These are phyloP conservation scores for Cryphonectria japonica DNA, from an alignment of 2,329 filamentous ascomycete species.

Conservation along the genomic window DNA sequence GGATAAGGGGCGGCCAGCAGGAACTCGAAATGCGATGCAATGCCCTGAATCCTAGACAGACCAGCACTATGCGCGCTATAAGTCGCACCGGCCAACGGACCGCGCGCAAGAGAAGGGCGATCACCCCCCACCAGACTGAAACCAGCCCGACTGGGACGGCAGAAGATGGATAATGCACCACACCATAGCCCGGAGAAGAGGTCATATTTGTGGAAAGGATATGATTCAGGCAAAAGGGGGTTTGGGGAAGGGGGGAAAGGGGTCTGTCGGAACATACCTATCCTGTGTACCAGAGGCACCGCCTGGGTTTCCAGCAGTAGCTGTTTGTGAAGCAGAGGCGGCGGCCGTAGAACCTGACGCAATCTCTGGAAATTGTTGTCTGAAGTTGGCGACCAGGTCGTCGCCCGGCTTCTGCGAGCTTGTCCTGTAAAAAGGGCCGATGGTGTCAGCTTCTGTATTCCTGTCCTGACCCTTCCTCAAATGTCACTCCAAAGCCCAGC, in stretches of 20 bases:
- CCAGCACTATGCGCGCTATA: not conserved
- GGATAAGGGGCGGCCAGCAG: not conserved
- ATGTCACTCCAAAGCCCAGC: not conserved
- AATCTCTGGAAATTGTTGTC: conserved; percentile 77
- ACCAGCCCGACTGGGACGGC: conserved; percentile 12
- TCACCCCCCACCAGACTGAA: conserved; percentile 12
- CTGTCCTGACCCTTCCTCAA: not conserved
- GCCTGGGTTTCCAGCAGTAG: conserved; percentile 39
- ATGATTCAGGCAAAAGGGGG: not conserved
- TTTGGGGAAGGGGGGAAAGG: not conserved
- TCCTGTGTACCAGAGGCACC: conserved; percentile 37
- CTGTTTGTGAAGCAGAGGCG: conserved; percentile 43
- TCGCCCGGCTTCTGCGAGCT: conserved; percentile 85
- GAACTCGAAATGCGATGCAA: not conserved
- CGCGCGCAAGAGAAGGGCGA: conserved; percentile 5
- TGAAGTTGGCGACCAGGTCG: conserved; percentile 82
- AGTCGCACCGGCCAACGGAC: conserved; percentile 11
- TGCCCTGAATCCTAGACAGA: not conserved
- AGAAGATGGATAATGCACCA: not conserved
- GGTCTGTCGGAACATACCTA: conserved; percentile 35
- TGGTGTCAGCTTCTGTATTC: conserved; percentile 15
- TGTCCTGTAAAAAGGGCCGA: conserved; percentile 52
- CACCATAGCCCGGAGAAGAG: not conserved
- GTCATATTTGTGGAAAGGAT: not conserved
- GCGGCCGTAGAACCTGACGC: conserved; percentile 52